phyloP scores from a whole-genome alignment of 495 filamentous ascomycete genomes.

The Xylaria palmicola region DNA sequence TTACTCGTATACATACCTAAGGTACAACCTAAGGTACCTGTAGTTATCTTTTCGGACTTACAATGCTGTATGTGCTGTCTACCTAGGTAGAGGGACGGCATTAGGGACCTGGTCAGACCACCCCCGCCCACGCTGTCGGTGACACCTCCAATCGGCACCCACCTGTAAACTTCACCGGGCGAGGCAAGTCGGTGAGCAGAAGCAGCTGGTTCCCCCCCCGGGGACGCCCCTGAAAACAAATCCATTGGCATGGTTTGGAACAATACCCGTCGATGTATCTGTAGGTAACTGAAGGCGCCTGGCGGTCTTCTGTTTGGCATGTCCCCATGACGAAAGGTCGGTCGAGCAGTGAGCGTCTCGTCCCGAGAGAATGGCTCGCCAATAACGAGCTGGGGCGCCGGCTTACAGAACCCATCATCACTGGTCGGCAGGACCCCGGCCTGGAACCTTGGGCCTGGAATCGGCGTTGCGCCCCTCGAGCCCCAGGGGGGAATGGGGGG shows the following conservation, averaged over 20 bases:
- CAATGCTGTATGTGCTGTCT: too few relatives aligned
- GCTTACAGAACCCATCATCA: not conserved
- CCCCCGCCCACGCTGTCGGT: not conserved
- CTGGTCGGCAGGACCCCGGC: slow-evolving; percentile 6
- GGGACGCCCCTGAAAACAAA: slow-evolving; percentile 1
- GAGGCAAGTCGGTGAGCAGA: slow-evolving; percentile 12
- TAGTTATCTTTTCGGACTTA: too few relatives aligned
- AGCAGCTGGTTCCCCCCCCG: not conserved
- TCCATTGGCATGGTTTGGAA: not conserved
- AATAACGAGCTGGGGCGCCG: slow-evolving; percentile 5
- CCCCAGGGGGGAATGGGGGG: not conserved
- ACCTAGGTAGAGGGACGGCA: too few relatives aligned
- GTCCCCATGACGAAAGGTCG: not conserved
- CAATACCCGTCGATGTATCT: too few relatives aligned
- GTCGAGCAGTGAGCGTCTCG: not conserved
- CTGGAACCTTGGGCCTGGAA: slow-evolving; percentile 12
- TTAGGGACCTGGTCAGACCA: not conserved
- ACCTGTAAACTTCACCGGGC: not conserved
- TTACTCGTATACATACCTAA: not conserved
- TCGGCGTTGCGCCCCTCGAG: slow-evolving; percentile 2
- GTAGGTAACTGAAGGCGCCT: not conserved
- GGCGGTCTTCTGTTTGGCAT: not conserved
- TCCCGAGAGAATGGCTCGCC: slow-evolving; percentile 12
- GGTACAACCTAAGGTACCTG: too few relatives aligned
- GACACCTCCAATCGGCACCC: not conserved